Evolutionary conservation across 805 yeast genomes (phyloP).

Genomic region (Clavispora carvajalis): DNA sequence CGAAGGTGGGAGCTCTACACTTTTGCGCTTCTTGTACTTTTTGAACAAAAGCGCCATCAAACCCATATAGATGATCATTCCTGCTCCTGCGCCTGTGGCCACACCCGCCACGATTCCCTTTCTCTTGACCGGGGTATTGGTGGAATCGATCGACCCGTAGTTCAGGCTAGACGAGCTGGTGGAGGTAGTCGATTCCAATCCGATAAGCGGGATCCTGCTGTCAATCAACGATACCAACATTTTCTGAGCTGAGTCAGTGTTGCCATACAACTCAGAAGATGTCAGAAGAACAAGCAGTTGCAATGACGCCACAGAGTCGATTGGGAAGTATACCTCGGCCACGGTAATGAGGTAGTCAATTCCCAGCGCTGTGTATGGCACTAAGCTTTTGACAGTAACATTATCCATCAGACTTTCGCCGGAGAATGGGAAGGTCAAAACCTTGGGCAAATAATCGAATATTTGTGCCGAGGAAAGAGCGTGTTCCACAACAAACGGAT

Average conservation of each 20-base stretch:
- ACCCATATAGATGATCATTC: conserved; percentile 62
- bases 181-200: conserved; percentile 24
- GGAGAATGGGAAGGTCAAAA: conserved; percentile 58
- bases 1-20: conserved; percentile 34
- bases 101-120: conserved; percentile 62
- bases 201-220: conserved; percentile 54
- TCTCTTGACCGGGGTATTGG: conserved; percentile 12
- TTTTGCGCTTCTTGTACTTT: conserved; percentile 39
- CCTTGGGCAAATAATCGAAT: conserved; percentile 76
- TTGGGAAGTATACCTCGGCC: conserved; percentile 83
- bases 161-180: conserved; percentile 9
- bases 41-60: conserved; percentile 53
- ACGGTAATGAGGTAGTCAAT: conserved; percentile 70
- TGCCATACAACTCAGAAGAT: conserved; percentile 56
- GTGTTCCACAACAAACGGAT: conserved; percentile 72
- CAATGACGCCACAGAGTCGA: conserved; percentile 42
- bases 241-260: conserved; percentile 49
- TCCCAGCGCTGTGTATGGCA: conserved; percentile 61
- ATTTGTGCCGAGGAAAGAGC: conserved; percentile 79
- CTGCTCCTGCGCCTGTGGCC: conserved; percentile 77
- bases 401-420: conserved; percentile 20
- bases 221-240: conserved; percentile 70
- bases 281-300: conserved; percentile 44
- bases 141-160: conserved; percentile 34
- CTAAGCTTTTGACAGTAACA: conserved; percentile 60